phyloP scores from a whole-genome alignment of 1,284 basidiomycete species.

The Xerocomus amazonicus region DNA sequence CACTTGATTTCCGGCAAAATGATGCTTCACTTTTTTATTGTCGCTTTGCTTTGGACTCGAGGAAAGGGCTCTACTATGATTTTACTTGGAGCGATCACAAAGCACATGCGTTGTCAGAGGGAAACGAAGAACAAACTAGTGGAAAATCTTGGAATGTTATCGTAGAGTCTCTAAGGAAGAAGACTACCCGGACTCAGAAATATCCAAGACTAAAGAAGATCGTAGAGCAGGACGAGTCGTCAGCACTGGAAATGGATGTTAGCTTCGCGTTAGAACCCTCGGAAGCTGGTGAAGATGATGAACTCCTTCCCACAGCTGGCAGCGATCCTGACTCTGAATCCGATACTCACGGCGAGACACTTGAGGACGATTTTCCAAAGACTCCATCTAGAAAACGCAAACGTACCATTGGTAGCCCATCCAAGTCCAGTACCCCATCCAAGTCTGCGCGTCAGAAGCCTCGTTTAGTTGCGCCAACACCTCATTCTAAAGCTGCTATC shows the following conservation, averaged over 20 bases:
- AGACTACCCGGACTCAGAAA: too few species aligned
- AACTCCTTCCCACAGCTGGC: conserved; percentile 10
- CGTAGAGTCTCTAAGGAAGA: too few species aligned
- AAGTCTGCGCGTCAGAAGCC: too few species aligned
- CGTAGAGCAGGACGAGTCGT: too few species aligned
- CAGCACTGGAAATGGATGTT: too few species aligned
- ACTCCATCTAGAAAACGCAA: too few species aligned
- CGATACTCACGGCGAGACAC: conserved; percentile 3
- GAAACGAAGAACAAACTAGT: conserved; percentile 28
- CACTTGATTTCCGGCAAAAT: conserved; percentile 9
- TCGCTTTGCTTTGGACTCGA: conserved; percentile 54
- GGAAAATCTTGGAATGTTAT: conserved; percentile 29
- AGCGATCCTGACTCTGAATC: conserved; percentile 8
- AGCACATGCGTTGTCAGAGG: conserved; percentile 34
- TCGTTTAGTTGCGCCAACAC: too few species aligned
- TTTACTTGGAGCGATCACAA: conserved; percentile 56
- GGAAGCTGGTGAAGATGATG: conserved; percentile 10
- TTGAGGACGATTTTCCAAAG: conserved; percentile 22
- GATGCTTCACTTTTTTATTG: conserved; percentile 45
- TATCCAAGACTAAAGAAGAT: too few species aligned
- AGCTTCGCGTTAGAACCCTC: too few species aligned
- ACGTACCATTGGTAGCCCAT: too few species aligned
- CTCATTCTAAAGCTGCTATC: too few species aligned
- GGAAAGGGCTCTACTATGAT: conserved; percentile 57
- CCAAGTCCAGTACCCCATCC: too few species aligned